Conservation (phyloP, 2,329 filamentous ascomycete genomes). For the Diplodia mutila region DNA sequence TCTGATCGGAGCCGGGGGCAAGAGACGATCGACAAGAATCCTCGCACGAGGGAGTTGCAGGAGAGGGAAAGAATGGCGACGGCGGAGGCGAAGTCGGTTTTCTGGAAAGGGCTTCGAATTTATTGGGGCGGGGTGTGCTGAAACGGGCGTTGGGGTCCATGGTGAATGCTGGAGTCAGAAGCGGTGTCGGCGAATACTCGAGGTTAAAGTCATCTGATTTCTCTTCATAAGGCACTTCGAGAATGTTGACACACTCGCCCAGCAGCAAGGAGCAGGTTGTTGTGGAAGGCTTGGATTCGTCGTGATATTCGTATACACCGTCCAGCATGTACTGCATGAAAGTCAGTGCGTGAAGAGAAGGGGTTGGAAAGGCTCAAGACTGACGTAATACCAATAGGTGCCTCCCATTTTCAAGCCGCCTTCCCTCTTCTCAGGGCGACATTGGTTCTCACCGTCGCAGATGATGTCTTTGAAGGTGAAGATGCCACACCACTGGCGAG, state of each 20-base stretch:
- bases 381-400: constrained; percentile 94
- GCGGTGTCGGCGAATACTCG: not conserved
- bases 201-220: not conserved
- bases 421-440: constrained; percentile 61
- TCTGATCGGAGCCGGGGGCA: not conserved
- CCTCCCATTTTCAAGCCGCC: constrained; percentile 90
- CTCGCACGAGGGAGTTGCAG: constrained; percentile 19
- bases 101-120: constrained; percentile 21
- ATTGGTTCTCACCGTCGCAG: constrained; percentile 69
- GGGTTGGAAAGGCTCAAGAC: constrained; percentile 40
- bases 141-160: constrained; percentile 77
- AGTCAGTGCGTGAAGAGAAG: constrained; percentile 33
- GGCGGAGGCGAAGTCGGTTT: constrained; percentile 15
- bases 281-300: constrained; percentile 72
- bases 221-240: constrained; percentile 74
- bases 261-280: constrained; percentile 83
- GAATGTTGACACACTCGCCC: constrained; percentile 82
- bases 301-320: constrained; percentile 74
- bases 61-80: constrained; percentile 15
- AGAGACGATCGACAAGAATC: not conserved
- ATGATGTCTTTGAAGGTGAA: constrained; percentile 85
- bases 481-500: constrained; percentile 82
- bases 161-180: constrained; percentile 59
- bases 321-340: constrained; percentile 76
- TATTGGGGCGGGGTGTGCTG: constrained; percentile 61